Evolutionary conservation across 257 asterid species (phyloP), one percentile per base, ranked within the genome.

Genomic region (Gynochthodes officinalis): DNA sequence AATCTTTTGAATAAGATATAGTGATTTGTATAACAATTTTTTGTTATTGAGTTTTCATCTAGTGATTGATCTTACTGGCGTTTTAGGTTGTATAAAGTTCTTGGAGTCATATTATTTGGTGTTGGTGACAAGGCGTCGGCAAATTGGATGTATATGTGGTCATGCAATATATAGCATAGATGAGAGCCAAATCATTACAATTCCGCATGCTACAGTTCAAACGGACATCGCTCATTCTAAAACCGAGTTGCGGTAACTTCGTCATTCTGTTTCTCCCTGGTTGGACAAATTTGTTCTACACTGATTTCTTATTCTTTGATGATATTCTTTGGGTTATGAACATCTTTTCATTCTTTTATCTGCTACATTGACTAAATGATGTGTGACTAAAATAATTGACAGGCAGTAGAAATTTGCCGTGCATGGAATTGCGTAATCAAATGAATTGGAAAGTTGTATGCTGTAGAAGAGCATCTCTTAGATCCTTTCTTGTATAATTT

Each of bases 211-310:
- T 67, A 85, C 99, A 1, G 99, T 92, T 82, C 99, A 92, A 78
- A 87, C 97, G 73, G 99, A 95, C 84, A 83, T 87, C 85, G 98
- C 99, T 79, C 97, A 95, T 86, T 95, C 98, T 35, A 95, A 90
- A 90, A 89, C 94, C 73, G 99, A 95, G 88, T 86, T 85, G 64
- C 85, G 97, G 99, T 90, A 90, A 81, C 77, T 73, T 67, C 75
- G 75, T 46, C 49, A 23, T 37, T 39, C 79, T 39, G 78, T 19
- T 48, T 60, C 43, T 70, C 21, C 6, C 52, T 27, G 10, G 13
- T 25, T 32, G 32, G 71, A 23, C 23, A 16, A 49, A 32, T 33
- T 12, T 35, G 53, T 53, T 32, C 0, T 28, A 18, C 5, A 13
- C 35, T 9, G 4, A 19, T 50, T 50, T 67, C 21, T 30, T 35